phyloP scores from a whole-genome alignment of 2,329 filamentous ascomycete species.

The Colletotrichum sp. region DNA sequence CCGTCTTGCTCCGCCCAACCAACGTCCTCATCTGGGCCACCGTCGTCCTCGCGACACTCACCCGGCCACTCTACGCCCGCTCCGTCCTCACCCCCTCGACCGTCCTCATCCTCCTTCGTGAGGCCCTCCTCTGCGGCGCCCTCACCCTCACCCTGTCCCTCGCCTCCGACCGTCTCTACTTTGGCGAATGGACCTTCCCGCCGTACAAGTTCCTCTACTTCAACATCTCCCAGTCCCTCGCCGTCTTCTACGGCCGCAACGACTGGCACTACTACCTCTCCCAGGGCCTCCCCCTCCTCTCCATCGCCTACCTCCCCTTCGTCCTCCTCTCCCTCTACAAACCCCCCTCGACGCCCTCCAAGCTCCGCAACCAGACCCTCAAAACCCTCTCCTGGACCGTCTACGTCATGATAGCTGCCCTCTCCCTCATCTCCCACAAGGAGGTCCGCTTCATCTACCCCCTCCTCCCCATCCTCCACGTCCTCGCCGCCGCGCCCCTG shows the following conservation, averaged over 20 bases:
- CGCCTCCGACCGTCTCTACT: constrained; percentile 78
- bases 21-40: constrained; percentile 85
- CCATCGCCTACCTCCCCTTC: constrained; percentile 85
- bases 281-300: constrained; percentile 86
- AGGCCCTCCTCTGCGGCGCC: constrained; percentile 68
- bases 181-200: constrained; percentile 86
- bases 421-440: constrained; percentile 90
- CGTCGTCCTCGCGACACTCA: constrained; percentile 57
- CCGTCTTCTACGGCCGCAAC: constrained; percentile 91
- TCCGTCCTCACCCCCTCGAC: constrained; percentile 48
- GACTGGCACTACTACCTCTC: constrained; percentile 92
- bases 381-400: constrained; percentile 60
- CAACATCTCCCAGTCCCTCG: constrained; percentile 86
- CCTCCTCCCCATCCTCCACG: constrained; percentile 82
- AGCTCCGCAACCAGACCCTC: constrained; percentile 37
- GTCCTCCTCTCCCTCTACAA: constrained; percentile 67
- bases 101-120: constrained; percentile 61
- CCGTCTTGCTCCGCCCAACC: constrained; percentile 87
- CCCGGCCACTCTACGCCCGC: constrained; percentile 37
- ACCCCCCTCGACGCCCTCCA: constrained; percentile 36
- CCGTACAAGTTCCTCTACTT: constrained; percentile 87
- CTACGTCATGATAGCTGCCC: constrained; percentile 60
- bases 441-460: constrained; percentile 98
- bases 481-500: constrained; percentile 75
- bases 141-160: constrained; percentile 67